Evolutionary conservation across 768 basidiomycete species (phyloP).

Genomic region (Leccinum imitatum): DNA sequence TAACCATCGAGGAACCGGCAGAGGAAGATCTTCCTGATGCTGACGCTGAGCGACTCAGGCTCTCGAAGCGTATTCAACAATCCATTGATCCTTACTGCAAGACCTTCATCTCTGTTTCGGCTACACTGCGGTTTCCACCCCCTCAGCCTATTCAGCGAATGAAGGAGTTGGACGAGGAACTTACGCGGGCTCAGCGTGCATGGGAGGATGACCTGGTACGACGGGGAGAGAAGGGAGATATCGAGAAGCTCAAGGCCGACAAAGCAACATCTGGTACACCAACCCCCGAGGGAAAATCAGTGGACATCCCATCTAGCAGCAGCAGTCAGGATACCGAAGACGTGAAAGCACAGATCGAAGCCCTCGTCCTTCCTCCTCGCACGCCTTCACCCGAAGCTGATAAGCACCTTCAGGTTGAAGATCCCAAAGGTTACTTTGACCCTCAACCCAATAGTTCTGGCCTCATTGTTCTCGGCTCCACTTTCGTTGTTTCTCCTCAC

Average conservation of each 20-base stretch:
- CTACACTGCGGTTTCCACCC: constrained; percentile 88
- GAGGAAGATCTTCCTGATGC: constrained; percentile 60
- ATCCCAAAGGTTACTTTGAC: constrained; percentile 45
- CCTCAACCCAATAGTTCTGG: constrained; percentile 31
- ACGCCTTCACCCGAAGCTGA: constrained; percentile 40
- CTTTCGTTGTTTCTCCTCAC: constrained; percentile 34
- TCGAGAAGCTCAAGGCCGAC: constrained; percentile 15
- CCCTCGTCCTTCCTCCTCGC: constrained; percentile 37
- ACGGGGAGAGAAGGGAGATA: constrained; percentile 61
- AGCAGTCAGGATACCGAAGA: constrained; percentile 42
- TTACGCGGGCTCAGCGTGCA: constrained; percentile 64
- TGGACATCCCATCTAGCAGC: constrained; percentile 6
- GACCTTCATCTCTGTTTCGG: constrained; percentile 92
- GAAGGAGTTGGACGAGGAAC: constrained; percentile 82
- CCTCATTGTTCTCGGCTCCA: constrained; percentile 30
- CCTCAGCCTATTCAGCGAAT: constrained; percentile 86
- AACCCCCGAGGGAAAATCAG: constrained; percentile 27
- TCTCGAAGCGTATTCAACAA: constrained; percentile 76
- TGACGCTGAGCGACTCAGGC: constrained; percentile 65
- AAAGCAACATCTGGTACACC: constrained; percentile 29
- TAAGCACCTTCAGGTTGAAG: constrained; percentile 30
- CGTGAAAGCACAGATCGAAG: constrained; percentile 68
- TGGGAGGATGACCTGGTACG: constrained; percentile 89
- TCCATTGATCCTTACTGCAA: constrained; percentile 80
- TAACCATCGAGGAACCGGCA: constrained; percentile 29